phyloP scores from a whole-genome alignment of 148 eudicot species.

The Spergularia bocconei region DNA sequence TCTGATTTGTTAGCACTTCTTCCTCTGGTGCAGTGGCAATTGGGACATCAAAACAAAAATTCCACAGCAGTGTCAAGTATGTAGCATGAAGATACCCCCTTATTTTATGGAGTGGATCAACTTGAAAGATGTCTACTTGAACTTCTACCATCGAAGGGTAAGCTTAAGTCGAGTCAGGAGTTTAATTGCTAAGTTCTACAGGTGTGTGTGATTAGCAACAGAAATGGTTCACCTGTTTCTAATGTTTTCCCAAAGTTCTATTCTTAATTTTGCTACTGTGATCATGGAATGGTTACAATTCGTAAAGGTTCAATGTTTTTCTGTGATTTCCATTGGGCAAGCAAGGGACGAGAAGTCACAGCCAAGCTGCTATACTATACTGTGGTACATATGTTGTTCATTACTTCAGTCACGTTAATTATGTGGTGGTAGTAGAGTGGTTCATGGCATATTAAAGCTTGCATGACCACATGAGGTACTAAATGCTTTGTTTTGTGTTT shows the following conservation, averaged over 20 bases:
- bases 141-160: conserved; percentile 81
- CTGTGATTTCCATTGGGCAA: no score
- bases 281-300: no score
- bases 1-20: conserved; percentile 12
- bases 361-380: no score
- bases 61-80: conserved; percentile 85
- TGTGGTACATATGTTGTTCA: no score
- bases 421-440: background rate
- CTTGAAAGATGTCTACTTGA: conserved; percentile 78
- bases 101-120: conserved; percentile 98
- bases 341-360: no score
- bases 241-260: no score
- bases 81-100: conserved; percentile 68
- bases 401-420: background rate
- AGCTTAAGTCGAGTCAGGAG: conserved; percentile 19
- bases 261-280: no score
- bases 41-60: conserved; percentile 98
- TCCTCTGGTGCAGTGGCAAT: conserved; percentile 64
- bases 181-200: background rate
- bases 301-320: no score
- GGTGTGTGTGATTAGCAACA: background rate
- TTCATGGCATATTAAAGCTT: background rate
- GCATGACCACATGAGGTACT: no score
- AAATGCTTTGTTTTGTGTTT: no score
- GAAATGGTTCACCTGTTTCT: no score